Conservation (phyloP, 1,284 basidiomycete species). For the Sporisorium graminicola region DNA sequence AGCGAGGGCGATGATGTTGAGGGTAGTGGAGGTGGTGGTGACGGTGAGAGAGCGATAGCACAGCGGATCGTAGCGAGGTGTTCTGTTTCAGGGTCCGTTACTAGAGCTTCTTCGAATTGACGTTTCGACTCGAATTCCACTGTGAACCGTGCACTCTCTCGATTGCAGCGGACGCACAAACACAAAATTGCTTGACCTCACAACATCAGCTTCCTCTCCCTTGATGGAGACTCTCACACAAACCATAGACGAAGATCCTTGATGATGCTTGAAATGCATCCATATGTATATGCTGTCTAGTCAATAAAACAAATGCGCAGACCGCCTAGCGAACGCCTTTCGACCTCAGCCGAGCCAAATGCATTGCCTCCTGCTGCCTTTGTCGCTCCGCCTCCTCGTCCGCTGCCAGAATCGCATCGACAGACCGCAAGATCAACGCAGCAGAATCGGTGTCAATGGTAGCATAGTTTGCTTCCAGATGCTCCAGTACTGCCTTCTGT, state of each 20-base stretch:
- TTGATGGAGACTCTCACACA: not conserved
- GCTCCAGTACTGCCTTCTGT: constrained; percentile 23
- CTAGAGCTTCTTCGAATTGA: not conserved
- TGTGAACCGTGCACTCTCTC: constrained; percentile 1
- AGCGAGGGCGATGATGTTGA: not conserved
- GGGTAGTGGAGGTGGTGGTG: too few species aligned
- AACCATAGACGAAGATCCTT: not conserved
- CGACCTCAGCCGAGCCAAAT: constrained; percentile 30
- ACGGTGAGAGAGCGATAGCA: too few species aligned
- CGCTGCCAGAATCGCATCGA: constrained; percentile 12
- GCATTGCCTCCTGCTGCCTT: constrained; percentile 7
- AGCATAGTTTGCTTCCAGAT: constrained; percentile 18
- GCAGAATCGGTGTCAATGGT: constrained; percentile 9
- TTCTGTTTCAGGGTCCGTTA: not conserved
- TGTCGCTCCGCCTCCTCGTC: constrained; percentile 17
- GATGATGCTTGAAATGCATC: too few species aligned
- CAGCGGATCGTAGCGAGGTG: too few species aligned
- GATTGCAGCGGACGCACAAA: not conserved
- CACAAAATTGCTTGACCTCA: not conserved
- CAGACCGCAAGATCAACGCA: constrained; percentile 11
- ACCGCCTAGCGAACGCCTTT: constrained; percentile 29
- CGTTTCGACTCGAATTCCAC: not conserved
- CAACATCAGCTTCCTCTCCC: too few species aligned
- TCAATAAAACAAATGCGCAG: too few species aligned
- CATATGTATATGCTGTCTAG: too few species aligned